These are phyloP conservation scores for Epichloe bromicola DNA, from an alignment of 2,329 filamentous ascomycete species.

Conservation along the genomic window DNA sequence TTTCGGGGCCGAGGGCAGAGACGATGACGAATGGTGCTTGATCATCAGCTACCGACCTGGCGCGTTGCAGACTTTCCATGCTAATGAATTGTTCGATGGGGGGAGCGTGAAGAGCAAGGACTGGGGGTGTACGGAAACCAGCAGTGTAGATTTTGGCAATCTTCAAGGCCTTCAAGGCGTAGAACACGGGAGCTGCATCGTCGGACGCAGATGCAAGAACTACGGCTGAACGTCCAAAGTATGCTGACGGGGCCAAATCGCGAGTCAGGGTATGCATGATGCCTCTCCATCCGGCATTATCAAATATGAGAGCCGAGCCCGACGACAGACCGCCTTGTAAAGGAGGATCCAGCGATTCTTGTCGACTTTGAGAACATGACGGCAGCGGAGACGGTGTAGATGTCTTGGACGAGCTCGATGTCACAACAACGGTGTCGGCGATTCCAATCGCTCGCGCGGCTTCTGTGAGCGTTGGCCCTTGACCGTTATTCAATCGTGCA, in stretches of 20 bases:
- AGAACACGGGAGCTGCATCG: constrained; percentile 67
- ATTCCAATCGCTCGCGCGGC: constrained; percentile 68
- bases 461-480: constrained; percentile 52
- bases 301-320: constrained; percentile 51
- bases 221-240: constrained; percentile 61
- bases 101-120: constrained; percentile 49
- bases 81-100: constrained; percentile 70
- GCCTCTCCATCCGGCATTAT: constrained; percentile 77
- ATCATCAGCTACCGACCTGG: constrained; percentile 33
- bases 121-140: constrained; percentile 54
- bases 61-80: constrained; percentile 48
- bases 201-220: constrained; percentile 60
- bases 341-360: constrained; percentile 7
- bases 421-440: constrained; percentile 67
- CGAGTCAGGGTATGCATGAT: constrained; percentile 70
- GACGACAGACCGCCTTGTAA: constrained; percentile 27
- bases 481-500: constrained; percentile 33
- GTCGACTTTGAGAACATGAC: constrained; percentile 31
- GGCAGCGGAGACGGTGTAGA: constrained; percentile 35
- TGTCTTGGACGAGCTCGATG: constrained; percentile 27
- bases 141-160: constrained; percentile 75
- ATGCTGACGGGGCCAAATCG: constrained; percentile 73
- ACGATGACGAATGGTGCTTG: constrained; percentile 67
- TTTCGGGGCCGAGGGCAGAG: constrained; percentile 65
- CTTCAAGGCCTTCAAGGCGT: constrained; percentile 61